phyloP scores from a whole-genome alignment of 2,329 filamentous ascomycete species.

The Aciculosporium take region DNA sequence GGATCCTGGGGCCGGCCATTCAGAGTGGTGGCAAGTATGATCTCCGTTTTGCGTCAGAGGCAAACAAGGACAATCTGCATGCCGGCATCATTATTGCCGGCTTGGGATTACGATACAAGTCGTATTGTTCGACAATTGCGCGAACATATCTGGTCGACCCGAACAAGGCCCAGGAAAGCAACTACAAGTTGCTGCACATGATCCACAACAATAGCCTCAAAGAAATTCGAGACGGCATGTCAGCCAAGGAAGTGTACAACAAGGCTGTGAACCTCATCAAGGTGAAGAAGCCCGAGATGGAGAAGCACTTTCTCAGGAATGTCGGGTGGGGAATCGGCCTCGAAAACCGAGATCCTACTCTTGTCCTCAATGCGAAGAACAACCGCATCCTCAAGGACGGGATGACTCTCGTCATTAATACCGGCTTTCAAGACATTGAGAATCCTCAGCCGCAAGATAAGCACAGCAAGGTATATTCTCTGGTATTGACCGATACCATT shows the following conservation, averaged over 20 bases:
- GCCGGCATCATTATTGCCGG: constrained; percentile 88
- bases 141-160: constrained; percentile 94
- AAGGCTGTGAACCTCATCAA: constrained; percentile 72
- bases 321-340: constrained; percentile 87
- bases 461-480: constrained; percentile 74
- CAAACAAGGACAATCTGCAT: constrained; percentile 71
- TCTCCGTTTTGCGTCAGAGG: constrained; percentile 61
- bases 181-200: constrained; percentile 75
- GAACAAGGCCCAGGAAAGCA: constrained; percentile 86
- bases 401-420: constrained; percentile 88
- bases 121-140: constrained; percentile 83
- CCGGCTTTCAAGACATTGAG: constrained; percentile 78
- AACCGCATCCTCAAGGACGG: constrained; percentile 73
- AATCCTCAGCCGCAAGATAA: constrained; percentile 82
- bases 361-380: constrained; percentile 81
- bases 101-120: constrained; percentile 87
- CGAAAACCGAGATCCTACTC: constrained; percentile 71
- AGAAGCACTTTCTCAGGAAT: constrained; percentile 88
- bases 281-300: constrained; percentile 85
- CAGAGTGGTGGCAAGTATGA: constrained; percentile 96
- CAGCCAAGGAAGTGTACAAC: constrained; percentile 79
- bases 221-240: constrained; percentile 73
- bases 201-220: constrained; percentile 86
- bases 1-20: constrained; percentile 79
- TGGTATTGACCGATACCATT: constrained; percentile 85